These are phyloP conservation scores for Penicillium sclerotigenum DNA, from an alignment of 2,329 filamentous ascomycete genomes.

Conservation along the genomic window DNA sequence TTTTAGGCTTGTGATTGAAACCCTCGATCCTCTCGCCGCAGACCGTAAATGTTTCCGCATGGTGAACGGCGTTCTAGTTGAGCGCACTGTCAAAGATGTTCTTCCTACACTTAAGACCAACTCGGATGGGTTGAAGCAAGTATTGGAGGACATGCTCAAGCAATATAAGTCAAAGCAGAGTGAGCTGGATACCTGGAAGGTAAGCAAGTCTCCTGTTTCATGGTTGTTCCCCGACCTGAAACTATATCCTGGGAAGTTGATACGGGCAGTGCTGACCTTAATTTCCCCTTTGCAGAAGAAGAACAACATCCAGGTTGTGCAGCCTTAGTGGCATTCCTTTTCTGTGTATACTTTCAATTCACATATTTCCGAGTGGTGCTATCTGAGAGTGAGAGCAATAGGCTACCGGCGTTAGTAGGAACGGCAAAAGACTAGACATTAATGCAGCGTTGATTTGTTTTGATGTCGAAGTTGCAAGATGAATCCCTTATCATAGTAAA, in stretches of 20 bases:
- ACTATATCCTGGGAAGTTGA: background rate
- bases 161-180: slow-evolving; percentile 94
- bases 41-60: slow-evolving; percentile 98
- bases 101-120: slow-evolving; percentile 89
- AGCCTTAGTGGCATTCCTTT: slow-evolving; percentile 33
- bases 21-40: slow-evolving; percentile 72
- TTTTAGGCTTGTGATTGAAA: slow-evolving; percentile 85
- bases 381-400: slow-evolving; percentile 6
- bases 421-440: slow-evolving; percentile 20
- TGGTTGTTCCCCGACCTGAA: background rate
- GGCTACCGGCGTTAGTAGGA: slow-evolving; percentile 20
- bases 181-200: slow-evolving; percentile 98
- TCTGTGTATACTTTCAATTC: slow-evolving; percentile 11
- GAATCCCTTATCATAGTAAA: background rate
- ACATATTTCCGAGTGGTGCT: slow-evolving; percentile 1
- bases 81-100: slow-evolving; percentile 90
- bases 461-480: slow-evolving; percentile 4
- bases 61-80: slow-evolving; percentile 94
- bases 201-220: slow-evolving; percentile 46
- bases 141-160: slow-evolving; percentile 90
- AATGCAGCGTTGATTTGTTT: slow-evolving; percentile 19
- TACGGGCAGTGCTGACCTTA: background rate
- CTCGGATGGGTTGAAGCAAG: slow-evolving; percentile 87
- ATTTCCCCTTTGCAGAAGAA: slow-evolving; percentile 40
- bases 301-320: slow-evolving; percentile 50